Conservation (phyloP, 345 rosid species). For the Heritiera littoralis region DNA sequence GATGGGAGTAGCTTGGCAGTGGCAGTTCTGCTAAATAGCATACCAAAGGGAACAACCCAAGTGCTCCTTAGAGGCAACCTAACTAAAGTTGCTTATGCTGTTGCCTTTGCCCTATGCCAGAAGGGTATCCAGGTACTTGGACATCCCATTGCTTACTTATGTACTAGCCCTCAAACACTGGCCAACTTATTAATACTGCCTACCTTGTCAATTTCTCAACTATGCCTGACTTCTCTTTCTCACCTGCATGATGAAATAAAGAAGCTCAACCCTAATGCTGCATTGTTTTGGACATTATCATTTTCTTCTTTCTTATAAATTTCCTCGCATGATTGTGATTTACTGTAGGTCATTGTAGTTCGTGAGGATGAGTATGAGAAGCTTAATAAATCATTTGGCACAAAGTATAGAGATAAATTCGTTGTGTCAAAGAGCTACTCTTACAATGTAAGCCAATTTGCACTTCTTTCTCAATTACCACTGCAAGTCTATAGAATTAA, state of each 20-base stretch:
- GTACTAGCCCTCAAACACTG: not conserved
- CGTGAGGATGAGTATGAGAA: conserved; percentile 36
- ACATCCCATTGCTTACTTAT: conserved; percentile 5
- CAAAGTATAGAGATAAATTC: conserved; percentile 23
- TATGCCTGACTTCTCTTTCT: not conserved
- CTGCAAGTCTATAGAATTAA: not conserved
- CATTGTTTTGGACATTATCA: not conserved
- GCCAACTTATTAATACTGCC: not conserved
- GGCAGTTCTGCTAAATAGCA: conserved; percentile 51
- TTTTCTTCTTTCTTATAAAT: not conserved
- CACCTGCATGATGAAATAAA: not conserved
- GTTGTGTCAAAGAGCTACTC: conserved; percentile 32
- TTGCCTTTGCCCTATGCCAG: conserved; percentile 45
- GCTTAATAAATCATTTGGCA: conserved; percentile 35
- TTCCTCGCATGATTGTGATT: too few species aligned
- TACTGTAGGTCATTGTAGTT: conserved; percentile 32
- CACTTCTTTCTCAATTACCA: not conserved
- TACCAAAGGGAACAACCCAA: conserved; percentile 55
- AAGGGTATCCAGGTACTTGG: conserved; percentile 53
- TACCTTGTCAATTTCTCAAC: not conserved
- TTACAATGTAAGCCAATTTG: conserved; percentile 32
- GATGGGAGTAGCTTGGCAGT: conserved; percentile 69
- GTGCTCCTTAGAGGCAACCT: conserved; percentile 49
- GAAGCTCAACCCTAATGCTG: not conserved
- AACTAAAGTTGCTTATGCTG: conserved; percentile 54